Percentiles rank a stretch among this genome's conserved stretches.
phyloP scores from a whole-genome alignment of 768 basidiomycete species.

The Lactarius akahatsu region DNA sequence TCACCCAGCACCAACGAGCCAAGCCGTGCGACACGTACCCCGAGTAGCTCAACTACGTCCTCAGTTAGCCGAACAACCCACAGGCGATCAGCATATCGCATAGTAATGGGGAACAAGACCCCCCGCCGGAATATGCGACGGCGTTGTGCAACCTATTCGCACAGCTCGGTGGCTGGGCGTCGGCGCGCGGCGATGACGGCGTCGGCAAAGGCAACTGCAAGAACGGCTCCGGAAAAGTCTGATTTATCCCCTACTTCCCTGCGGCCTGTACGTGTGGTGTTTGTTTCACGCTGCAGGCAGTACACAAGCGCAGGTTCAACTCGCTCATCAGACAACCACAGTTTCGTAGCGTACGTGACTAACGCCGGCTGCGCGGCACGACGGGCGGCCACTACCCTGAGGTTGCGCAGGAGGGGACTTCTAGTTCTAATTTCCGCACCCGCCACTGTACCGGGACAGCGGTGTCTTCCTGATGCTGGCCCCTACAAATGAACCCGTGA shows the following conservation, averaged over 20 bases:
- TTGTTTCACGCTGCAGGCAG: neutral
- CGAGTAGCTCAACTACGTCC: neutral
- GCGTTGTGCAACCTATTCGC: too few species aligned
- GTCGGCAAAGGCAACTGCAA: neutral
- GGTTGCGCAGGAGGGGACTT: neutral
- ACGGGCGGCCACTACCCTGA: neutral
- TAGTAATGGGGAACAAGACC: too few species aligned
- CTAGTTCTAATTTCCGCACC: neutral
- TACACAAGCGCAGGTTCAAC: neutral
- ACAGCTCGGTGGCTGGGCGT: too few species aligned
- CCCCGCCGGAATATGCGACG: too few species aligned
- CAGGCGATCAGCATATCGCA: neutral
- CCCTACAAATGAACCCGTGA: too few species aligned
- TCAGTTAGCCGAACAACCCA: too few species aligned
- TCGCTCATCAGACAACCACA: neutral
- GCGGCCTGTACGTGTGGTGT: too few species aligned
- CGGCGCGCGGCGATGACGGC: neutral
- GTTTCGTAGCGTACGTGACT: too few species aligned
- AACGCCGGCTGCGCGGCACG: too few species aligned
- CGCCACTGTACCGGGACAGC: neutral
- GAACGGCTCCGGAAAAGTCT: neutral
- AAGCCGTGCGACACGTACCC: neutral
- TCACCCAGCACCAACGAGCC: too few species aligned
- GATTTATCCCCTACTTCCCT: neutral
- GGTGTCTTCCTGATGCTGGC: too few species aligned